Evolutionary conservation across 257 asterid genomes (phyloP).

Genomic region (Asclepias syriaca): DNA sequence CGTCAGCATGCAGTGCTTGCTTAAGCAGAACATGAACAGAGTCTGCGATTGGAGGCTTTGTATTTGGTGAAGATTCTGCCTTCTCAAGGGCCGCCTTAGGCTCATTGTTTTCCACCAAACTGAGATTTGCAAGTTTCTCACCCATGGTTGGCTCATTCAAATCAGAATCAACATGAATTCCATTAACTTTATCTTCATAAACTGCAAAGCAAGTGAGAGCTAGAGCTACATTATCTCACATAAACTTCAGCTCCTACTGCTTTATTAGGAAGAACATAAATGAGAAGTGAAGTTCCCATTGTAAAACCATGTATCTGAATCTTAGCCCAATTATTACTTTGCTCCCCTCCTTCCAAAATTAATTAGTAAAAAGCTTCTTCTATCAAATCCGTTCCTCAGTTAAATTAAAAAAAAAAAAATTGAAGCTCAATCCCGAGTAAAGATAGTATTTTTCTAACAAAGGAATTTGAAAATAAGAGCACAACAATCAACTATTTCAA

Average conservation of each 20-base stretch:
- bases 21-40: constrained; percentile 77
- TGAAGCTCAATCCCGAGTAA: too few relatives aligned
- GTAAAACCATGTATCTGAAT: too few relatives aligned
- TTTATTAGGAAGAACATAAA: too few relatives aligned
- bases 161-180: constrained; percentile 37
- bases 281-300: too few relatives aligned
- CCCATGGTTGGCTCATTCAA: constrained; percentile 88
- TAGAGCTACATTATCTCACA: neutral
- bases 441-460: too few relatives aligned
- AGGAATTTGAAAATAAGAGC: constrained; percentile 2
- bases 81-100: constrained; percentile 26
- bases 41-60: constrained; percentile 82
- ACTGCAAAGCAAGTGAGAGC: constrained; percentile 25
- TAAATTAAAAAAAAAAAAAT: too few relatives aligned
- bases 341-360: too few relatives aligned
- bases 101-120: constrained; percentile 37
- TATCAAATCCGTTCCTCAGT: too few relatives aligned
- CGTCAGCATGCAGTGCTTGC: constrained; percentile 88
- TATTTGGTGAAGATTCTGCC: constrained; percentile 28
- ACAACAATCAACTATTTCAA: neutral
- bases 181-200: constrained; percentile 42
- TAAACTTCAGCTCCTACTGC: neutral
- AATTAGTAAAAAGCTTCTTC: too few relatives aligned
- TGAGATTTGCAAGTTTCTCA: constrained; percentile 70
- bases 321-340: too few relatives aligned